phyloP scores from a whole-genome alignment of 2,329 filamentous ascomycete genomes.

The Diaporthe sp. region DNA sequence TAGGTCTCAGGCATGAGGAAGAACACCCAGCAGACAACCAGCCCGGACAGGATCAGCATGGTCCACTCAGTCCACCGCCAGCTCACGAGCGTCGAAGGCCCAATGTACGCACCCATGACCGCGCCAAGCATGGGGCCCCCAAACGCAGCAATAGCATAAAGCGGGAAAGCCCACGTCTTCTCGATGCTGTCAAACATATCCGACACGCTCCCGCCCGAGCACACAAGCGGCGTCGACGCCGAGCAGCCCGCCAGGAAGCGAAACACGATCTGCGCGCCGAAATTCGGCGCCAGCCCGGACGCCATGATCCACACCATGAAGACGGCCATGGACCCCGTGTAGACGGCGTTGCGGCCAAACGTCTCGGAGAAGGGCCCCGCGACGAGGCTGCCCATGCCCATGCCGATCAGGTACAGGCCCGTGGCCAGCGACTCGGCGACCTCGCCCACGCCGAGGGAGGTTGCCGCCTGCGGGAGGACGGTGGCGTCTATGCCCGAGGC shows the following conservation, averaged over 20 bases:
- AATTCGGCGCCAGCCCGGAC: conserved; percentile 58
- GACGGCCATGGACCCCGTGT: conserved; percentile 55
- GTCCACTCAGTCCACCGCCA: conserved; percentile 79
- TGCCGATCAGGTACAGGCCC: conserved; percentile 54
- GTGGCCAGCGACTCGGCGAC: conserved; percentile 65
- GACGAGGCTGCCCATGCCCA: conserved; percentile 54
- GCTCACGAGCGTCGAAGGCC: conserved; percentile 63
- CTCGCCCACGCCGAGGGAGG: conserved; percentile 62
- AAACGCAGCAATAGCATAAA: conserved; percentile 63
- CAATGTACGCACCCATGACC: conserved; percentile 73
- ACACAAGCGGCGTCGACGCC: conserved; percentile 60
- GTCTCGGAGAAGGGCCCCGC: conserved; percentile 56
- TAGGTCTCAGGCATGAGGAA: conserved; percentile 78
- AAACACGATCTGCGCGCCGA: conserved; percentile 60
- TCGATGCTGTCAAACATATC: conserved; percentile 55
- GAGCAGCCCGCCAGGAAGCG: conserved; percentile 63
- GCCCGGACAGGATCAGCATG: conserved; percentile 73
- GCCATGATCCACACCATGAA: conserved; percentile 62
- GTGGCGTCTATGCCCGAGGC: conserved; percentile 68
- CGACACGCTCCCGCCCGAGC: conserved; percentile 58
- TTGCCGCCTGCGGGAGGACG: conserved; percentile 59
- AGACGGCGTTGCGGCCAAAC: conserved; percentile 57
- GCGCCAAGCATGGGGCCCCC: conserved; percentile 58
- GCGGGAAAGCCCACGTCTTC: conserved; percentile 53
- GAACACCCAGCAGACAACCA: conserved; percentile 68